Percentiles rank a stretch among this genome's conserved stretches.
Evolutionary conservation across 139 green algal species (phyloP).

Genomic region (Picochlorum costavermella): DNA sequence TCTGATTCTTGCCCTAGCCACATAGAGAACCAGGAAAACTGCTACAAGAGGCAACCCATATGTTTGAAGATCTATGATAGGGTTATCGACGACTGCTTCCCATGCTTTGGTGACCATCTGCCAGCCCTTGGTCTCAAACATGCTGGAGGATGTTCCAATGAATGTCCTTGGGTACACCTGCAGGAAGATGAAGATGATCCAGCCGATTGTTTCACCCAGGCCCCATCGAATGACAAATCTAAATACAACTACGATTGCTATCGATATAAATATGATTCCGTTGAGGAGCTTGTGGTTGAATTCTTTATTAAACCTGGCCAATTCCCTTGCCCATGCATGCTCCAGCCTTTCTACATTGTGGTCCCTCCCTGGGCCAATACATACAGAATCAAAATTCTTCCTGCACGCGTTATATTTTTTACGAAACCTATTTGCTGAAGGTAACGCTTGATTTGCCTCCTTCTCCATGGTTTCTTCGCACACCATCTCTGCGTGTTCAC

Average conservation of each 20-base stretch:
- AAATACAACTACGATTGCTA: conserved; percentile 56
- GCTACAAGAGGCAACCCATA: conserved; percentile 21
- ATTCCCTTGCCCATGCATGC: conserved; percentile 40
- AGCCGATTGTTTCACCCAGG: conserved; percentile 51
- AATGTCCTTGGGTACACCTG: conserved; percentile 49
- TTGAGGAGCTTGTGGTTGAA: conserved; percentile 77
- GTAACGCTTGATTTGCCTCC: conserved; percentile 34
- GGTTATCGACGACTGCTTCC: conserved; percentile 47
- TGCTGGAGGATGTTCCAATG: conserved; percentile 23
- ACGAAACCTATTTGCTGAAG: conserved; percentile 47
- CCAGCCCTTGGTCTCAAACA: conserved; percentile 59
- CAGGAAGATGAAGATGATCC: conserved; percentile 61
- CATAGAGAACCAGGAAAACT: background rate
- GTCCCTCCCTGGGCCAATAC: conserved; percentile 38
- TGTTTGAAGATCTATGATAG: conserved; percentile 34
- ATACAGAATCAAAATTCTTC: conserved; percentile 36
- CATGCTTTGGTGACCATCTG: conserved; percentile 31
- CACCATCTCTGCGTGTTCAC: conserved; percentile 27
- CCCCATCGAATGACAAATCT: conserved; percentile 40
- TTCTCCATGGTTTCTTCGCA: conserved; percentile 42
- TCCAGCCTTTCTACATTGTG: conserved; percentile 29
- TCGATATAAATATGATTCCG: conserved; percentile 43
- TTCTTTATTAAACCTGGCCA: conserved; percentile 52
- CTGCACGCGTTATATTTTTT: conserved; percentile 35
- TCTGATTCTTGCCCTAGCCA: conserved; percentile 7